Evolutionary conservation across 192 early-diverging fungal species (phyloP).

Genomic region (Coemansia sp.): DNA sequence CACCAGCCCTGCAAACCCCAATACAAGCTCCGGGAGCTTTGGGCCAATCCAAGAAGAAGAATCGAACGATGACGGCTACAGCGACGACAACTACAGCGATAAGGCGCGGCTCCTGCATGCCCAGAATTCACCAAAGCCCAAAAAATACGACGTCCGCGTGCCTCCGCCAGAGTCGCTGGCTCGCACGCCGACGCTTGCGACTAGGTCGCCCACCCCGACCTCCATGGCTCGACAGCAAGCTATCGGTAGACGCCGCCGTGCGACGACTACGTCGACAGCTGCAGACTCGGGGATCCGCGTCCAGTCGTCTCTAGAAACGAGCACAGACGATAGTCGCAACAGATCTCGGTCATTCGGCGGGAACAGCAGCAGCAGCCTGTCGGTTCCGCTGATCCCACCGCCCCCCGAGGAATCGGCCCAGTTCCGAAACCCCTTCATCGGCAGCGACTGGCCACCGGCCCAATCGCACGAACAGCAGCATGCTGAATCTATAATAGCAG

Average conservation of each 20-base stretch:
- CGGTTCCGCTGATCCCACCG: slow-evolving; percentile 35
- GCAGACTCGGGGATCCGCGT: not conserved
- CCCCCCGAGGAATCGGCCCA: slow-evolving; percentile 29
- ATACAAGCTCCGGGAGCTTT: slow-evolving; percentile 22
- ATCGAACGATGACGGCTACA: slow-evolving; percentile 30
- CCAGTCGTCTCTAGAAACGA: not conserved
- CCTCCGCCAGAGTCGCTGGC: slow-evolving; percentile 43
- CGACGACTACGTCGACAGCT: slow-evolving; percentile 20
- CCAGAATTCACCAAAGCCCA: not conserved
- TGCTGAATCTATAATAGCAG: not conserved
- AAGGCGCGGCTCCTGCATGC: not conserved
- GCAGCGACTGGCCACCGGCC: not conserved
- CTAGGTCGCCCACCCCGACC: slow-evolving; percentile 39
- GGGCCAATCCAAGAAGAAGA: slow-evolving; percentile 48
- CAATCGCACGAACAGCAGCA: not conserved
- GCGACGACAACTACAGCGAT: not conserved
- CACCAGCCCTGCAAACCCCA: slow-evolving; percentile 15
- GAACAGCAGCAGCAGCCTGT: slow-evolving; percentile 24
- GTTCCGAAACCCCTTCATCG: slow-evolving; percentile 36
- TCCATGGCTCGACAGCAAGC: slow-evolving; percentile 2
- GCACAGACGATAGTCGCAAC: slow-evolving; percentile 18
- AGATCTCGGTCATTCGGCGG: slow-evolving; percentile 50
- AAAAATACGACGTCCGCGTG: slow-evolving; percentile 39
- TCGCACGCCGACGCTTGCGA: slow-evolving; percentile 44
- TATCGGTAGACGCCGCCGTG: slow-evolving; percentile 18